Conservation (phyloP, 805 yeast species). For the Tetrapisispora phaffii region DNA sequence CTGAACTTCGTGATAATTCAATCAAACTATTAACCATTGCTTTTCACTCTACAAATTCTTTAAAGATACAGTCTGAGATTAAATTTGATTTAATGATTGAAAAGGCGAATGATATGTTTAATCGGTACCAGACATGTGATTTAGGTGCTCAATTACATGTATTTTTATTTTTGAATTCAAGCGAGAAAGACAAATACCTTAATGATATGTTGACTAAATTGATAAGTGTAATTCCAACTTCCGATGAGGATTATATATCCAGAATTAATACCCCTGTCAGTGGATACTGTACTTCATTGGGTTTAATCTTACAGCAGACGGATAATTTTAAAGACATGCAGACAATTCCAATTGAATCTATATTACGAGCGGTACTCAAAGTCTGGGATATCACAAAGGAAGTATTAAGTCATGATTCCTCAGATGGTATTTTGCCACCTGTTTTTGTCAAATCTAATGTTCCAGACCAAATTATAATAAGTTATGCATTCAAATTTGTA, state of each 20-base stretch:
- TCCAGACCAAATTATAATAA: conserved; percentile 41
- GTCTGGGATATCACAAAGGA: conserved; percentile 32
- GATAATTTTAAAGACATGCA: background rate
- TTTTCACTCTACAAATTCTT: conserved; percentile 11
- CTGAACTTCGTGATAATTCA: conserved; percentile 57
- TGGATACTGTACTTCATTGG: conserved; percentile 58
- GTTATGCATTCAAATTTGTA: conserved; percentile 74
- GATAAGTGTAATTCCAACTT: conserved; percentile 27
- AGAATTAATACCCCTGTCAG: conserved; percentile 51
- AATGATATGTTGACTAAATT: conserved; percentile 29
- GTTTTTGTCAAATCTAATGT: conserved; percentile 32
- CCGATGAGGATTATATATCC: conserved; percentile 28
- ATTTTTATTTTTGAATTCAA: conserved; percentile 35
- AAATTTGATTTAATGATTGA: conserved; percentile 9
- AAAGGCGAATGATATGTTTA: conserved; percentile 35
- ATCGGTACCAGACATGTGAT: conserved; percentile 50
- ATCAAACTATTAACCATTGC: conserved; percentile 36
- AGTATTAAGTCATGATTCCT: conserved; percentile 56
- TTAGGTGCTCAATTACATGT: conserved; percentile 65
- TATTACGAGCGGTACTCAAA: conserved; percentile 1
- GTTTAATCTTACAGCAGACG: conserved; percentile 32
- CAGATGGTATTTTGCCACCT: conserved; percentile 54
- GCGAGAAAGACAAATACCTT: conserved; percentile 24
- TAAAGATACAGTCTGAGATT: background rate
- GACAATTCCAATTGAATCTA: conserved; percentile 5